phyloP scores from a whole-genome alignment of 495 filamentous ascomycete genomes.

The Penicilliopsis zonata region DNA sequence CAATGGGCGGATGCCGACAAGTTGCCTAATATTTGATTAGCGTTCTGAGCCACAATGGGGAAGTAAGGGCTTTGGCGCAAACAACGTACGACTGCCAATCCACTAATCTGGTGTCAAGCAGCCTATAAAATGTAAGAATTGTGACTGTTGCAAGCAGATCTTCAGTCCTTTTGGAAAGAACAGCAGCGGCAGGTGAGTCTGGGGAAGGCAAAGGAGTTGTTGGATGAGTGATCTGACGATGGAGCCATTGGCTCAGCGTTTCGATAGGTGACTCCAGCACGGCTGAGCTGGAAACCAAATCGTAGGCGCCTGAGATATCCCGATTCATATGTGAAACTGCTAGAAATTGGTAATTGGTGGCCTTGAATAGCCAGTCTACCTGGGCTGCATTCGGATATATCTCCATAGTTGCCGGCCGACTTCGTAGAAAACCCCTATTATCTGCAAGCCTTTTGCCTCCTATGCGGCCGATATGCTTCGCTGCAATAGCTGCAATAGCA shows the following conservation, averaged over 20 bases:
- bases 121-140: constrained; percentile 21
- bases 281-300: constrained; percentile 19
- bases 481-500: constrained; percentile 25
- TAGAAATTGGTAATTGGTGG: constrained; percentile 30
- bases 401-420: constrained; percentile 24
- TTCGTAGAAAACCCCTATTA: constrained; percentile 15
- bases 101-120: constrained; percentile 21
- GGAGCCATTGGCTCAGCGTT: constrained; percentile 17
- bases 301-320: constrained; percentile 20
- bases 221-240: constrained; percentile 4
- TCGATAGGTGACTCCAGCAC: constrained; percentile 25
- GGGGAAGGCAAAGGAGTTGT: background rate
- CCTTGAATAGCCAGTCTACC: constrained; percentile 32
- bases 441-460: constrained; percentile 17
- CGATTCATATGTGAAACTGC: constrained; percentile 18
- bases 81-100: constrained; percentile 26
- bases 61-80: background rate
- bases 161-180: constrained; percentile 16
- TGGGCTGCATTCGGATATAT: constrained; percentile 23
- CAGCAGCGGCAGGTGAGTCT: constrained; percentile 4
- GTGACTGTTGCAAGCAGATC: constrained; percentile 18
- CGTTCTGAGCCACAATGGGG: no score
- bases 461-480: constrained; percentile 28
- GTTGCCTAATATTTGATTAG: constrained; percentile 13
- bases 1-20: constrained; percentile 16